Evolutionary conservation across 2,329 filamentous ascomycete species (phyloP), one percentile per base, ranked within the genome.

Genomic region (Falciphora oryzae): DNA sequence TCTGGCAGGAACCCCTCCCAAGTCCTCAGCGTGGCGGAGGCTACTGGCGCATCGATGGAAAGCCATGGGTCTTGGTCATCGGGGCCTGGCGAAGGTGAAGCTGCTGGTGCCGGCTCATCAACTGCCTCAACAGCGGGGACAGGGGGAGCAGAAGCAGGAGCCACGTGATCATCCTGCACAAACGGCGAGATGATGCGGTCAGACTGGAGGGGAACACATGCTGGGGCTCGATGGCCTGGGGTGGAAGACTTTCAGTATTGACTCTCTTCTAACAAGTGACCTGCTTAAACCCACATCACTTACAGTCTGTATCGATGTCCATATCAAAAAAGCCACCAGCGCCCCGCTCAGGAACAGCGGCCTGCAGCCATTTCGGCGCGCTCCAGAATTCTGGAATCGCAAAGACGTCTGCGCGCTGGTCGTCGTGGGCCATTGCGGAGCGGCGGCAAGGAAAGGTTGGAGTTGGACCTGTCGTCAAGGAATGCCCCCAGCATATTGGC

Each of bases 1-100:
- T 31, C 75, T 25, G 57, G 72, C 1, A 81, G 76, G 69, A 93
- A 93, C 1, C 75, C 77, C 68, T 92, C 87, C 91, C 91, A 95
- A 0, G 88, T 89, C 66, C 82, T 83, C 70, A 87, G 85, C 56
- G 77, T 73, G 35, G 35, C 35, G 35, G 35, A 18, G 35, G 35
- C 16, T 4, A 18, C 35, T 8, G 80, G 75, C 6, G 66, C 22
- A 10, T 79, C 75, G 1, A 76, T 71, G 0, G 75, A 70, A 50
- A 81, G 73, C 86, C 86, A 89, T 1, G 82, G 67, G 56, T 85
- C 78, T n/a, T 71, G 69, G 3, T 70, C 70, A 61, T 18, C 35
- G 16, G 35, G 35, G 16, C 14, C 35, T 14, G 35, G 35, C 35
- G 35, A 38, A 16, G 16, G 35, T 16, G 35, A 16, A 38, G 13